Evolutionary conservation across 75 land plant species (phyloP).

Genomic region (Isoetes taiwanensis): DNA sequence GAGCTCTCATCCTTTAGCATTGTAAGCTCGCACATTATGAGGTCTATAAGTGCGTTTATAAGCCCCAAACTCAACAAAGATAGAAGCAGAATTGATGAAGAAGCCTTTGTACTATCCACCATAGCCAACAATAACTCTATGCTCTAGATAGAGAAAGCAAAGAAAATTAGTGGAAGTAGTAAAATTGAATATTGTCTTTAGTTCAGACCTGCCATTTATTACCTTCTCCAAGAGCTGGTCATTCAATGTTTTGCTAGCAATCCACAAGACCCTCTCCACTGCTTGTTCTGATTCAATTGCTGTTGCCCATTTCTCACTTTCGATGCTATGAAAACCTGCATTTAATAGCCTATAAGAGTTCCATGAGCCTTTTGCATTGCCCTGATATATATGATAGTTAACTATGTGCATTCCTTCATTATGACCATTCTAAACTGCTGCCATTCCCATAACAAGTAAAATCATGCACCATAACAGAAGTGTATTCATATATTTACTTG

Average conservation of each 20-base stretch:
- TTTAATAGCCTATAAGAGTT: constrained; percentile 47
- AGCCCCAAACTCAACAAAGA: constrained; percentile 48
- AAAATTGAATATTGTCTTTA: background rate
- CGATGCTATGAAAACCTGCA: constrained; percentile 52
- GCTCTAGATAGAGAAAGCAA: constrained; percentile 28
- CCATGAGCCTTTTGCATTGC: background rate
- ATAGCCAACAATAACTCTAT: constrained; percentile 50
- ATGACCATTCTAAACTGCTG: background rate
- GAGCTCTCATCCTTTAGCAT: too few species aligned
- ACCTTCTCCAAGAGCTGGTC: constrained; percentile 78
- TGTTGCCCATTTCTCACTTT: constrained; percentile 39
- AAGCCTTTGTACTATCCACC: constrained; percentile 38
- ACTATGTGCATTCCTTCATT: background rate
- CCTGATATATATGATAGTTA: background rate
- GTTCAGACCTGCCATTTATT: background rate
- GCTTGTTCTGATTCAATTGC: constrained; percentile 31
- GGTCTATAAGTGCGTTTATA: constrained; percentile 29
- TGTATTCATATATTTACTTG: too few species aligned
- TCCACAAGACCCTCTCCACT: constrained; percentile 57
- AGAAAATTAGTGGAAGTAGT: background rate
- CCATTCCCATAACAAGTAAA: too few species aligned
- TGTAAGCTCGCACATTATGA: constrained; percentile 42
- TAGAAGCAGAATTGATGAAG: constrained; percentile 35
- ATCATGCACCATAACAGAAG: too few species aligned
- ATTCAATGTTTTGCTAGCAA: constrained; percentile 72